Evolutionary conservation across 225 moss, liverwort and hornwort genomes (phyloP).

Genomic region (Polytrichum commune): DNA sequence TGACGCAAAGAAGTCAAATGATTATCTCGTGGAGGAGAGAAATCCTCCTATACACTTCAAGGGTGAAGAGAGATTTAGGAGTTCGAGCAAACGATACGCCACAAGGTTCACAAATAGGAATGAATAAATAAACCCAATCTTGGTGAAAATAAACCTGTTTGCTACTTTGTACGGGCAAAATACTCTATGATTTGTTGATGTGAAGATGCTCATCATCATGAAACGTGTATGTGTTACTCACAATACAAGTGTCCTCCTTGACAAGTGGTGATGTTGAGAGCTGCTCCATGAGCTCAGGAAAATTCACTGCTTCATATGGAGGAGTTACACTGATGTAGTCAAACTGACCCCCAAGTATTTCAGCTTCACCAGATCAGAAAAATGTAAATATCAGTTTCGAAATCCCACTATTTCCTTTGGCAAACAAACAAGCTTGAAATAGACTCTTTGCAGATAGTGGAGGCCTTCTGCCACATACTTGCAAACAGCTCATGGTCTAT

Average conservation of each 20-base stretch:
- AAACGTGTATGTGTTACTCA: conserved; percentile 27
- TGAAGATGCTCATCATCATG: neutral
- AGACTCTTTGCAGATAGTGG: neutral
- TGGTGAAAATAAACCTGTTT: too few relatives aligned
- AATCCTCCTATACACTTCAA: neutral
- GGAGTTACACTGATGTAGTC: conserved; percentile 95
- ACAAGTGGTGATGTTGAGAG: conserved; percentile 70
- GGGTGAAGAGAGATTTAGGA: neutral
- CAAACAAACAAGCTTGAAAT: neutral
- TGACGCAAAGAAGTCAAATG: conserved; percentile 7
- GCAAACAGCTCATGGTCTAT: neutral
- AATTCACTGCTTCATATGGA: conserved; percentile 92
- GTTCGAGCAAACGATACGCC: neutral
- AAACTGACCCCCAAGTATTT: conserved; percentile 69
- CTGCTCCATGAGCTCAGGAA: conserved; percentile 65
- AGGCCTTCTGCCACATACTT: neutral
- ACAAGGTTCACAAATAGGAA: too few relatives aligned
- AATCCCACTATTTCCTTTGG: neutral
- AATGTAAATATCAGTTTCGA: conserved; percentile 14
- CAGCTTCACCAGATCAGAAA: conserved; percentile 41
- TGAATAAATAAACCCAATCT: too few relatives aligned
- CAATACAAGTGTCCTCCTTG: conserved; percentile 68
- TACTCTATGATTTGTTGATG: neutral
- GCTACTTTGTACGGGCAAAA: neutral
- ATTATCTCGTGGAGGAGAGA: neutral